Evolutionary conservation across 179 eudicot species (phyloP).

Genomic region (Camellia oleifera): DNA sequence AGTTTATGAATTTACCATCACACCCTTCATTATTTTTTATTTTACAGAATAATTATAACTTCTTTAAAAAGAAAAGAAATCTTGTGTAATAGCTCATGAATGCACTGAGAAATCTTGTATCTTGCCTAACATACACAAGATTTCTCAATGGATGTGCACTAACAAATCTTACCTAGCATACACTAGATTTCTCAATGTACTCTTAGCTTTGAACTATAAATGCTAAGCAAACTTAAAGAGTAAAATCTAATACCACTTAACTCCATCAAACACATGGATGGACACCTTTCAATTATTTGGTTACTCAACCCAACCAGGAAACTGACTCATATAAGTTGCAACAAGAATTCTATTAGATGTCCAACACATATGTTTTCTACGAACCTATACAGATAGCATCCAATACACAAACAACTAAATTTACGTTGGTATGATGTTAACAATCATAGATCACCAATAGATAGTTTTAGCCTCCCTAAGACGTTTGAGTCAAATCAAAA

Average conservation of each 20-base stretch:
- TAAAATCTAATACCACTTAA: neutral
- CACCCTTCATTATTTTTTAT: no score
- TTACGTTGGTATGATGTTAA: neutral
- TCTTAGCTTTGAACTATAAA: neutral
- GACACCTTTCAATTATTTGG: neutral
- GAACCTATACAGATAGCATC: no score
- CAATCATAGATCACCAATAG: neutral
- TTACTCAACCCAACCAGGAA: neutral
- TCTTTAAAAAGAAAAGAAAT: no score
- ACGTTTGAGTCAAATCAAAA: neutral
- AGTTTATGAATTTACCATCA: no score
- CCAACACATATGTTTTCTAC: neutral
- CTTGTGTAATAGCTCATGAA: no score
- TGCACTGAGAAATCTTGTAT: no score
- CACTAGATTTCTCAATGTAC: neutral
- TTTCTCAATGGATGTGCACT: no score
- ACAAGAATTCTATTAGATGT: neutral
- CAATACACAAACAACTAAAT: neutral
- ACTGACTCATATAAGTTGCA: neutral
- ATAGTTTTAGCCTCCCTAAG: neutral
- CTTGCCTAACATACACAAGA: no score
- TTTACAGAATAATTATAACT: no score
- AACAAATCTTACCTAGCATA: no score
- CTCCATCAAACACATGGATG: neutral
- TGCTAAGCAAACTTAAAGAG: neutral